Percentiles rank a stretch among this genome's conserved stretches.
Evolutionary conservation across 73 alveolate genomes (phyloP).

Genomic region (Tetrahymena malaccensis): DNA sequence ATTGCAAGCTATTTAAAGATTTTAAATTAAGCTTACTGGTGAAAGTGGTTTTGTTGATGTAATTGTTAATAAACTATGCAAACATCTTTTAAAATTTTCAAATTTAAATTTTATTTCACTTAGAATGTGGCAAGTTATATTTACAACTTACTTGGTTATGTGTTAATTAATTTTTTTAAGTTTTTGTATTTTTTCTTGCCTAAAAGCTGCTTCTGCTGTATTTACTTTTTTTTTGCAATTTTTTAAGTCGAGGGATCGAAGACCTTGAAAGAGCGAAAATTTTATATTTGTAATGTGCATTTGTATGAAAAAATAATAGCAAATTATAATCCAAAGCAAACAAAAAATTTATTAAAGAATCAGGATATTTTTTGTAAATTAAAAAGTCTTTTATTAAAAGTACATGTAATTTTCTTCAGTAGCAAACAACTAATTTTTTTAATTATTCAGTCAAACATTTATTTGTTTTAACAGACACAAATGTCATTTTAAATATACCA

Average conservation of each 20-base stretch:
- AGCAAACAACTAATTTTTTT: background rate
- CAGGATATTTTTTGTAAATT: background rate
- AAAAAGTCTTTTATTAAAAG: background rate
- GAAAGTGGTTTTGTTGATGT: background rate
- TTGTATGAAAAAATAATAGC: background rate
- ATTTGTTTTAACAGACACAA: background rate
- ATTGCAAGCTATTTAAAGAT: background rate
- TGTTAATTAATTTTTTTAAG: background rate
- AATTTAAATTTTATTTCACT: background rate
- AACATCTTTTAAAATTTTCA: background rate
- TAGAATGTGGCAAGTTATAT: background rate
- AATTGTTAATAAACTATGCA: background rate
- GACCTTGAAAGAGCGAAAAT: no score
- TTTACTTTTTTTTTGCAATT: no score
- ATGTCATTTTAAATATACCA: background rate
- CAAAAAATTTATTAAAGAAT: background rate
- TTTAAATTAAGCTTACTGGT: no score
- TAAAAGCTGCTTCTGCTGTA: no score
- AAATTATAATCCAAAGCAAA: background rate
- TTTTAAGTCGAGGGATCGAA: no score
- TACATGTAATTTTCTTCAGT: background rate
- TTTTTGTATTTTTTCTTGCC: background rate
- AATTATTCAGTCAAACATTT: background rate
- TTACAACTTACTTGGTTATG: background rate
- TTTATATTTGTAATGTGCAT: background rate